Conservation (phyloP, 2,329 filamentous ascomycete genomes). For the Aspergillus luchuensis region DNA sequence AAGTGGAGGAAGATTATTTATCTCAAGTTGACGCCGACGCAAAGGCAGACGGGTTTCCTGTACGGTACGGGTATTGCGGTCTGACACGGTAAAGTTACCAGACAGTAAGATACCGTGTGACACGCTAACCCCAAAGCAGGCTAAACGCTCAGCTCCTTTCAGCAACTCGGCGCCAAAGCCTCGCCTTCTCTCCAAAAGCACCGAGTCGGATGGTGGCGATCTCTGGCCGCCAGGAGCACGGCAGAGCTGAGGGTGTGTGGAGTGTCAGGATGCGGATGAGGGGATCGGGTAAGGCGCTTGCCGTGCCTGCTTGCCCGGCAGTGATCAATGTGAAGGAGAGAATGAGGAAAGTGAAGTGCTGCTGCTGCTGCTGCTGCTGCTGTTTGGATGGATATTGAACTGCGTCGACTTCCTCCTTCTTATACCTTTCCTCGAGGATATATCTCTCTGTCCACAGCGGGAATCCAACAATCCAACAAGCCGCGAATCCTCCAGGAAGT, state of each 20-base stretch:
- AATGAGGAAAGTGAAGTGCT: background rate
- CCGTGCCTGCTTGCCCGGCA: background rate
- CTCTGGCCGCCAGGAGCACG: background rate
- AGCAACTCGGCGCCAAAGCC: background rate
- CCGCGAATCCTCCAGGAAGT: background rate
- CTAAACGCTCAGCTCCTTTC: constrained; percentile 9
- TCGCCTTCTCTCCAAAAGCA: constrained; percentile 15
- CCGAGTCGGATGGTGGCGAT: background rate
- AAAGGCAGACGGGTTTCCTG: constrained; percentile 1
- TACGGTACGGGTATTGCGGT: constrained; percentile 14
- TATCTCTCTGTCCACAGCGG: background rate
- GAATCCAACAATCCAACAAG: background rate
- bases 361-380: background rate
- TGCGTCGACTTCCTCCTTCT: background rate
- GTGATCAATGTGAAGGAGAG: too few relatives aligned
- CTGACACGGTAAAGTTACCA: constrained; percentile 16
- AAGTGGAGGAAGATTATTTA: constrained; percentile 4
- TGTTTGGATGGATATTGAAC: background rate
- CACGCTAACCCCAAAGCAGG: constrained; percentile 10
- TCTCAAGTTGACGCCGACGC: constrained; percentile 10
- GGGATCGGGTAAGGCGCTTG: background rate
- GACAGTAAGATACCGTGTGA: constrained; percentile 18
- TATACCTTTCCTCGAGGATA: background rate
- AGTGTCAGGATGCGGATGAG: constrained; percentile 63
- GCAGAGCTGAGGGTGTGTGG: constrained; percentile 58